phyloP scores from a whole-genome alignment of 371 early-diverging fungal genomes.

The Coemansia sp. region DNA sequence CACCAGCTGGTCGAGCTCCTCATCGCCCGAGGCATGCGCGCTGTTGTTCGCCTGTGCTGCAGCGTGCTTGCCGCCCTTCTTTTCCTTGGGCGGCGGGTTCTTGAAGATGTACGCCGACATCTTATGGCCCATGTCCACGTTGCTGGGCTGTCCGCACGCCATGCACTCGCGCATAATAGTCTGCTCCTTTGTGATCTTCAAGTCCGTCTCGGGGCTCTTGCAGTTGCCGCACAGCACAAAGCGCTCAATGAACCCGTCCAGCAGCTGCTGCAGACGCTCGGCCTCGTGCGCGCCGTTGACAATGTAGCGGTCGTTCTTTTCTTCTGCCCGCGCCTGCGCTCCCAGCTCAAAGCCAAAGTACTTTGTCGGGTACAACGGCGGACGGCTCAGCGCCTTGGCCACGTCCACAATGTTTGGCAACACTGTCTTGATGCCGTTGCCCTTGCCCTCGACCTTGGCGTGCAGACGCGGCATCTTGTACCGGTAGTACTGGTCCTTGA shows the following conservation, averaged over 20 bases:
- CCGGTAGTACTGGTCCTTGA: conserved; percentile 94
- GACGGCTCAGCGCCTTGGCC: conserved; percentile 87
- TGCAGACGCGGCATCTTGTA: conserved; percentile 98
- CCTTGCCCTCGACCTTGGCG: conserved; percentile 96
- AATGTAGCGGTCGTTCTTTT: conserved; percentile 90
- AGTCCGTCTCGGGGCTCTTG: conserved; percentile 98
- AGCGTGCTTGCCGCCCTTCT: conserved; percentile 67
- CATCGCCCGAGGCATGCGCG: conserved; percentile 54
- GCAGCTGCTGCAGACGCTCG: conserved; percentile 78
- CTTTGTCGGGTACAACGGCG: conserved; percentile 89
- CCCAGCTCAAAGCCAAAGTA: conserved; percentile 97
- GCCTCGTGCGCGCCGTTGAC: conserved; percentile 97
- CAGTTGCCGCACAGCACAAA: conserved; percentile 97
- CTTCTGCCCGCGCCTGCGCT: conserved; percentile 89
- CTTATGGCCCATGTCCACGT: conserved; percentile 89
- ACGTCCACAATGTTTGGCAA: conserved; percentile 97
- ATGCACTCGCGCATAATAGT: conserved; percentile 78
- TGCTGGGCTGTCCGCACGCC: conserved; percentile 88
- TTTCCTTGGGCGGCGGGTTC: conserved; percentile 84
- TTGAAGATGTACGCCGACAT: conserved; percentile 87
- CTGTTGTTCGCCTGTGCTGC: conserved; percentile 52
- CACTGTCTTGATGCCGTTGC: conserved; percentile 99
- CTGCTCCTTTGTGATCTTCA: conserved; percentile 70
- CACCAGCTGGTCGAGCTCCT: conserved; percentile 53
- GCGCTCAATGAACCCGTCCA: conserved; percentile 95